Percentiles rank a stretch among this genome's conserved stretches.
Evolutionary conservation across 2,329 filamentous ascomycete species (phyloP).

Genomic region (Ceratocystis variospora): DNA sequence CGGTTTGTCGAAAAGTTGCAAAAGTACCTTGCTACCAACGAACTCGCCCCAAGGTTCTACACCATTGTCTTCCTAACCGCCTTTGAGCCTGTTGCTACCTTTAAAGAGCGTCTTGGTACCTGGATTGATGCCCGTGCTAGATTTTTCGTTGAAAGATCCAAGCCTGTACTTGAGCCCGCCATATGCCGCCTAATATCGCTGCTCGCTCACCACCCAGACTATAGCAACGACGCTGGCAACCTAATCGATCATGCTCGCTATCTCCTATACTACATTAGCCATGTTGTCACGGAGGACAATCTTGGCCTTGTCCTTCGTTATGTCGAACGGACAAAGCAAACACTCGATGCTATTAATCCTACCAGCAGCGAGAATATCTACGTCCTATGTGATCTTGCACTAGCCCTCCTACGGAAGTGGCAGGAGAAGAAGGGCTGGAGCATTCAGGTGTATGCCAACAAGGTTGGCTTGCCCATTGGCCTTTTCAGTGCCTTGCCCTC

Average conservation of each 20-base stretch:
- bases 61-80: constrained; percentile 80
- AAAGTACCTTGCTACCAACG: constrained; percentile 68
- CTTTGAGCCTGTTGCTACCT: constrained; percentile 65
- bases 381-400: constrained; percentile 73
- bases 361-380: constrained; percentile 62
- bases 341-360: constrained; percentile 61
- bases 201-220: constrained; percentile 89
- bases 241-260: constrained; percentile 76
- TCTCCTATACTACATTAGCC: constrained; percentile 74
- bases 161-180: constrained; percentile 60
- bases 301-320: constrained; percentile 81
- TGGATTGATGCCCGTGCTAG: constrained; percentile 77
- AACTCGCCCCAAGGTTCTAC: constrained; percentile 65
- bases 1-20: constrained; percentile 76
- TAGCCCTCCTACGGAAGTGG: constrained; percentile 69
- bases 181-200: constrained; percentile 76
- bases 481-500: constrained; percentile 63
- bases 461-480: constrained; percentile 65
- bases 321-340: constrained; percentile 83
- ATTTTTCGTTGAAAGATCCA: constrained; percentile 45
- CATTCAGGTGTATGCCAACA: constrained; percentile 69
- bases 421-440: constrained; percentile 76
- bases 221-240: constrained; percentile 50
- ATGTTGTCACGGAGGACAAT: constrained; percentile 74
- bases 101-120: constrained; percentile 64